These are phyloP conservation scores for Fraxinus velutina DNA, from an alignment of 305 asterid species.

Conservation along the genomic window DNA sequence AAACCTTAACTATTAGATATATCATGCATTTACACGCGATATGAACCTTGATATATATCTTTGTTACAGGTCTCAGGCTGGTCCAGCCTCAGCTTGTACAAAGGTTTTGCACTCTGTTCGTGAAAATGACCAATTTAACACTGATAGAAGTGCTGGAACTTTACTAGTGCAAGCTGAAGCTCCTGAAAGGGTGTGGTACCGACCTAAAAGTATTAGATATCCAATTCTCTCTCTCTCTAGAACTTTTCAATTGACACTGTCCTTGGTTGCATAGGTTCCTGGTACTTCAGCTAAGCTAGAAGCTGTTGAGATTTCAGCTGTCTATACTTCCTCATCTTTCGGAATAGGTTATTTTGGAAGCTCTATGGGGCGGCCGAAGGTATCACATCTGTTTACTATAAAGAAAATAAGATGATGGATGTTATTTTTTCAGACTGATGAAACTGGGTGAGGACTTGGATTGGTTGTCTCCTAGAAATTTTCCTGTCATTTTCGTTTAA, in stretches of 20 bases:
- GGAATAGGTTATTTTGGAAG: constrained; percentile 91
- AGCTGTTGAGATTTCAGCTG: constrained; percentile 84
- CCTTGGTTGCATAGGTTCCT: constrained; percentile 41
- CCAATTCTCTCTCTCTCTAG: not conserved
- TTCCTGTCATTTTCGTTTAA: not conserved
- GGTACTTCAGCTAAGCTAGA: constrained; percentile 41
- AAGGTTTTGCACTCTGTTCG: constrained; percentile 47
- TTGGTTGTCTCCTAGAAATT: not conserved
- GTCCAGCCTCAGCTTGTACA: constrained; percentile 71
- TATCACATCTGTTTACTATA: constrained; percentile 20
- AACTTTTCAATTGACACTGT: not conserved
- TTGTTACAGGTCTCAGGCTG: constrained; percentile 61
- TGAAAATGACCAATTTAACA: constrained; percentile 31
- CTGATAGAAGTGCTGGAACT: constrained; percentile 71
- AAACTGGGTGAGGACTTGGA: not conserved
- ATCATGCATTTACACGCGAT: not conserved
- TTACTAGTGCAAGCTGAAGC: constrained; percentile 56
- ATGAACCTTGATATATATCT: not conserved
- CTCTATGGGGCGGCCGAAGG: constrained; percentile 86
- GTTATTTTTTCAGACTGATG: not conserved
- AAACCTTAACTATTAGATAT: not conserved
- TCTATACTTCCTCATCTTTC: constrained; percentile 71
- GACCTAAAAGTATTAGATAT: not conserved
- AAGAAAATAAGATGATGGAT: not conserved
- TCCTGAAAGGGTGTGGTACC: constrained; percentile 41